Evolutionary conservation across 768 basidiomycete species (phyloP).

Genomic region (Ramaria sp.): DNA sequence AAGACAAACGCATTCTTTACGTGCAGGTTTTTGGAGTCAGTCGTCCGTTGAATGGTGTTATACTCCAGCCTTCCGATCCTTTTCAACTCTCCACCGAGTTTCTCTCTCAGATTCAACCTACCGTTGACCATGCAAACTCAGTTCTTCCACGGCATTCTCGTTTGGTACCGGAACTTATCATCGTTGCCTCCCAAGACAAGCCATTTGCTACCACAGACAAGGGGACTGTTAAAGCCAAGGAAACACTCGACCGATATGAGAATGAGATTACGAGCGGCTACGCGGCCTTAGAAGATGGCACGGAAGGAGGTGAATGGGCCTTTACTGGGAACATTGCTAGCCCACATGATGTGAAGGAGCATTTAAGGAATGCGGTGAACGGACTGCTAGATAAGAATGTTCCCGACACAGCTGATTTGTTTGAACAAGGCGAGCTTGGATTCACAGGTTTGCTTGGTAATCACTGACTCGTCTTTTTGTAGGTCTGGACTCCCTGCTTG

Average conservation of each 20-base stretch:
- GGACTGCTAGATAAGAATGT: background rate
- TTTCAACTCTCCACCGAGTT: constrained; percentile 5
- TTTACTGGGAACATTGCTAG: background rate
- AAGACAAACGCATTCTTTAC: constrained; percentile 13
- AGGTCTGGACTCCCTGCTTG: constrained; percentile 3
- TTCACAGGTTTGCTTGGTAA: background rate
- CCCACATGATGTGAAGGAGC: background rate
- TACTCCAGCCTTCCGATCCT: constrained; percentile 10
- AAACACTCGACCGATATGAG: constrained; percentile 4
- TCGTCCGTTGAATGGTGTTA: constrained; percentile 16
- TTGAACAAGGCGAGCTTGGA: background rate
- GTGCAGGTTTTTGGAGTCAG: constrained; percentile 19
- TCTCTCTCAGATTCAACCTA: constrained; percentile 16
- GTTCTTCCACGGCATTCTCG: constrained; percentile 19
- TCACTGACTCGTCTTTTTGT: background rate
- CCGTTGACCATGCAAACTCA: constrained; percentile 17
- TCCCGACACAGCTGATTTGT: background rate
- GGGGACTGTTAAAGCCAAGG: constrained; percentile 9
- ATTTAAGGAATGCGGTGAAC: background rate
- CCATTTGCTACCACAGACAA: constrained; percentile 18
- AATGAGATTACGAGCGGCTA: background rate
- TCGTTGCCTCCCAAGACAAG: constrained; percentile 14
- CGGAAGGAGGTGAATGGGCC: background rate
- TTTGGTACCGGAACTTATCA: constrained; percentile 17
- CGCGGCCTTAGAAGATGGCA: background rate